Evolutionary conservation across 306 rosid species (phyloP).

Genomic region (Spatholobus suberectus): DNA sequence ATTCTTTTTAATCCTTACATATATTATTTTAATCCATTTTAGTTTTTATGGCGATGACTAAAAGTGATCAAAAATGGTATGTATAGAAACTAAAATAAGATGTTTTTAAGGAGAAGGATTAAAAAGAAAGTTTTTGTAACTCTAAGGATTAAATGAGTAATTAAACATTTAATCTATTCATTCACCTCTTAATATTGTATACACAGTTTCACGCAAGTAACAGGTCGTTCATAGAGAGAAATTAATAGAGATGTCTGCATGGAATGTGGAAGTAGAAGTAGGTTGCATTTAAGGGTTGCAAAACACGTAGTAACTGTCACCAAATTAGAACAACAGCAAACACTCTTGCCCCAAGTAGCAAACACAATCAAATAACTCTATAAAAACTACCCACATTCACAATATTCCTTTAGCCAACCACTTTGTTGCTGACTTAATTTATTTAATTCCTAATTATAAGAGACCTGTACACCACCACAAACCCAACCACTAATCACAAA

Average conservation of each 20-base stretch:
- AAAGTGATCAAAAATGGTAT: too few relatives aligned
- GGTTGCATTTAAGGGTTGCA: background rate
- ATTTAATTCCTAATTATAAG: background rate
- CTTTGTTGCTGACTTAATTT: slow-evolving; percentile 33
- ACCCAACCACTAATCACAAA: background rate
- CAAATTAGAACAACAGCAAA: background rate
- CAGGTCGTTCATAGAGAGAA: too few relatives aligned
- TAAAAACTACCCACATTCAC: slow-evolving; percentile 1
- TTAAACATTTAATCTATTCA: too few relatives aligned
- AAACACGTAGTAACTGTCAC: background rate
- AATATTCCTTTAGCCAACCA: background rate
- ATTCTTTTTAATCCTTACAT: too few relatives aligned
- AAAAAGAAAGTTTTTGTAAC: too few relatives aligned
- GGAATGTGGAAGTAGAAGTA: background rate
- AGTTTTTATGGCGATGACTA: too few relatives aligned
- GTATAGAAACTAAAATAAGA: too few relatives aligned
- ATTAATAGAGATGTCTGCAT: background rate
- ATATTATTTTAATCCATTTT: too few relatives aligned
- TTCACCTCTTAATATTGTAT: too few relatives aligned
- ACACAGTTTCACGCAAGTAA: too few relatives aligned
- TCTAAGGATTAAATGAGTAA: too few relatives aligned
- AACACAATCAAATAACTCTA: background rate
- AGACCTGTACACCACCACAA: background rate
- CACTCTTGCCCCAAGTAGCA: background rate
- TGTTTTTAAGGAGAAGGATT: too few relatives aligned